These are phyloP conservation scores for Puccinia polysora DNA, from an alignment of 1,284 basidiomycete genomes.

Conservation along the genomic window DNA sequence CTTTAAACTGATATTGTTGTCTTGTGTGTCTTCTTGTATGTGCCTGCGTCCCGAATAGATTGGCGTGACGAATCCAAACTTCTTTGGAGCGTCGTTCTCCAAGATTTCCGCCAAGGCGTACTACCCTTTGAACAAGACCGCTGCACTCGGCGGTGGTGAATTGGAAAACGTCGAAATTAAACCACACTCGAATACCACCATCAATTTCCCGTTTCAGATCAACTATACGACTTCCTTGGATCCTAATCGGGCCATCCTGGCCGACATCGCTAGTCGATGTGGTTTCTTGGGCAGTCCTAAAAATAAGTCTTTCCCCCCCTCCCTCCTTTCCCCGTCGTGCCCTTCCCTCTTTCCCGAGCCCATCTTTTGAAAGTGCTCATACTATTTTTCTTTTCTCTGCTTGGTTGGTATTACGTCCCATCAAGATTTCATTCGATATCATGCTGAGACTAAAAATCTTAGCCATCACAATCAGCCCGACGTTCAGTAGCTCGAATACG, in stretches of 20 bases:
- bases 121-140: constrained; percentile 23
- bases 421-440: constrained; percentile 51
- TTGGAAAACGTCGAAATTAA: constrained; percentile 22
- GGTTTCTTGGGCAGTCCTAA: constrained; percentile 47
- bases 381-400: not conserved
- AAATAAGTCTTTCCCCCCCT: constrained; percentile 33
- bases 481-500: constrained; percentile 41
- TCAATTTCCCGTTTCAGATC: constrained; percentile 48
- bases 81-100: constrained; percentile 48
- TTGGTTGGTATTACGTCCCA: constrained; percentile 15
- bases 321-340: not conserved
- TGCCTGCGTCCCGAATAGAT: no score
- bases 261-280: constrained; percentile 50
- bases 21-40: not conserved
- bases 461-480: constrained; percentile 47
- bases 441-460: constrained; percentile 49
- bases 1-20: not conserved
- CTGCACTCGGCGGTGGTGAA: constrained; percentile 21
- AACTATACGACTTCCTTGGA: constrained; percentile 46
- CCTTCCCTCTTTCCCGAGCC: not conserved
- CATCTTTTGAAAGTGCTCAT: constrained; percentile 6
- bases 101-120: constrained; percentile 44
- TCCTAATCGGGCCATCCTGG: constrained; percentile 47
- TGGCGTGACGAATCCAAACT: constrained; percentile 42
- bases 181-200: constrained; percentile 45